Percentiles rank a stretch among this genome's conserved stretches.
Evolutionary conservation across 106 monocot genomes (phyloP).

Genomic region (Narthecium ossifragum): DNA sequence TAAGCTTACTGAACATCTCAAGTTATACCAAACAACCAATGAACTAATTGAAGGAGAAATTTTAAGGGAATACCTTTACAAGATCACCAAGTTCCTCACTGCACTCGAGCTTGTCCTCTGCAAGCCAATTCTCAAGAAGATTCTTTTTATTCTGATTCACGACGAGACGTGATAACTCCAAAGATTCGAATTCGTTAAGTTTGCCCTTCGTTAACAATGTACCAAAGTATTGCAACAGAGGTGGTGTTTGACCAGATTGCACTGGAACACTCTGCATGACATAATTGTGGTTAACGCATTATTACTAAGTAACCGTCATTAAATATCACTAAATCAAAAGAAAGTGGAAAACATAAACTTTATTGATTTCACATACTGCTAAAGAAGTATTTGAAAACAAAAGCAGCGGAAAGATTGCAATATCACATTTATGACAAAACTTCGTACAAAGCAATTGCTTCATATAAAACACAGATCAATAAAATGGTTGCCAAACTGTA

Average conservation of each 20-base stretch:
- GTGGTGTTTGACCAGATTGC: constrained; percentile 95
- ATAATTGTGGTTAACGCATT: not conserved
- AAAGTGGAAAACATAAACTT: no score
- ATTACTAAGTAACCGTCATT: no score
- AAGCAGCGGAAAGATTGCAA: no score
- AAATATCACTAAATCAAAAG: no score
- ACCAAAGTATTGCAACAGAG: constrained; percentile 93
- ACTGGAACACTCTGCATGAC: constrained; percentile 89
- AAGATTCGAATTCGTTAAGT: constrained; percentile 90
- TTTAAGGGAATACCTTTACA: constrained; percentile 59
- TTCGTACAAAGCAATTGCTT: no score
- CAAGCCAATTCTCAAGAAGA: constrained; percentile 96
- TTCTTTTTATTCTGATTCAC: constrained; percentile 99
- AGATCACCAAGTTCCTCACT: constrained; percentile 99
- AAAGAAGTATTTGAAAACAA: no score
- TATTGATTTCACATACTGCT: no score
- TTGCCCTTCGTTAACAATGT: constrained; percentile 92
- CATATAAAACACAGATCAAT: no score
- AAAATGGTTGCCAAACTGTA: no score
- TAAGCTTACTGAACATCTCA: no score
- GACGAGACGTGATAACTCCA: constrained; percentile 95
- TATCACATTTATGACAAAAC: no score
- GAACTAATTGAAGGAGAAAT: not conserved
- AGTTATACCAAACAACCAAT: not conserved
- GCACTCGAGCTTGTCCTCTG: constrained; percentile 98